Evolutionary conservation across 2,329 filamentous ascomycete species (phyloP).

Genomic region (Nigrospora oryzae): DNA sequence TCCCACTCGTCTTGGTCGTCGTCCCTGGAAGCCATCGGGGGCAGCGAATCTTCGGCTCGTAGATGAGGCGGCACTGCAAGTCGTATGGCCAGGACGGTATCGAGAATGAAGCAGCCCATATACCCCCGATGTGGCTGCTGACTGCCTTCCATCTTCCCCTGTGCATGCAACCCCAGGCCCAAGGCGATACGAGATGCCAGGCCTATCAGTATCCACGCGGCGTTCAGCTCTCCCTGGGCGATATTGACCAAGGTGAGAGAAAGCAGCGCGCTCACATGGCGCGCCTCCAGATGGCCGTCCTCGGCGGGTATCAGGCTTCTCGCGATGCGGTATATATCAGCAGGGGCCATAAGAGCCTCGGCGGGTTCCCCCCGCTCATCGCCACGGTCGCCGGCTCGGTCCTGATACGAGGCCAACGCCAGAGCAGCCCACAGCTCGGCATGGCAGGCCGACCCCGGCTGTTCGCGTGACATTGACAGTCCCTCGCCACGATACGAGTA

Average conservation of each 20-base stretch:
- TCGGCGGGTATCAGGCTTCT: constrained; percentile 38
- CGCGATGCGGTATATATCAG: constrained; percentile 41
- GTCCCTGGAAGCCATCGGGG: constrained; percentile 41
- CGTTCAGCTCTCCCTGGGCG: constrained; percentile 43
- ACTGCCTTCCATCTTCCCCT: constrained; percentile 10
- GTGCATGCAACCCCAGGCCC: constrained; percentile 29
- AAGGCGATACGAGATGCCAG: constrained; percentile 49
- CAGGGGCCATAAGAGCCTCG: constrained; percentile 12
- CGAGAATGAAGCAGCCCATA: constrained; percentile 54
- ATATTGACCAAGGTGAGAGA: constrained; percentile 56
- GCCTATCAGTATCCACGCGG: constrained; percentile 58
- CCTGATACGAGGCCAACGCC: constrained; percentile 48
- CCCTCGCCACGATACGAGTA: constrained; percentile 30
- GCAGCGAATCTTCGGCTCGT: constrained; percentile 34
- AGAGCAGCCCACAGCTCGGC: constrained; percentile 54
- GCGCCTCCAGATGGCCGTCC: constrained; percentile 36
- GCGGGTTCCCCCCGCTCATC: constrained; percentile 9
- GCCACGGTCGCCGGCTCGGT: constrained; percentile 13
- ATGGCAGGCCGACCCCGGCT: constrained; percentile 30
- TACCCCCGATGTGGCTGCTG: constrained; percentile 30
- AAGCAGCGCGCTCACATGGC: constrained; percentile 47
- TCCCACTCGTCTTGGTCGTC: constrained; percentile 69
- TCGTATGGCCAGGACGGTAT: constrained; percentile 46
- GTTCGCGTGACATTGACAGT: constrained; percentile 15
- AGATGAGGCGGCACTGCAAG: constrained; percentile 43